phyloP scores from a whole-genome alignment of 768 basidiomycete genomes.

The Ephemerocybe angulata region DNA sequence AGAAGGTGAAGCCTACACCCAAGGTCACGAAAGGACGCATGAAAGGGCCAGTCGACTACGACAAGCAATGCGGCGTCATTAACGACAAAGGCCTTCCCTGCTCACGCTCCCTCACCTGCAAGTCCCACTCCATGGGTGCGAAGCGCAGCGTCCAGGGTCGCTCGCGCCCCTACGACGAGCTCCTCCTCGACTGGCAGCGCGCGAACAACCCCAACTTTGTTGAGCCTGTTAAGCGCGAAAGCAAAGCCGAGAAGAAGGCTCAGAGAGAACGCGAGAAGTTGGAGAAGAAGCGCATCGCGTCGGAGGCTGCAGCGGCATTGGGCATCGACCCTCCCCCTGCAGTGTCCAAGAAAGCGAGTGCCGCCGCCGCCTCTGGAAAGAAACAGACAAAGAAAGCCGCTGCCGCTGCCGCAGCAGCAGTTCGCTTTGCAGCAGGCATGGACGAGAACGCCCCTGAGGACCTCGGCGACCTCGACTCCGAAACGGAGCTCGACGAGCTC shows the following conservation, averaged over 20 bases:
- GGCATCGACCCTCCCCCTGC: slow-evolving; percentile 52
- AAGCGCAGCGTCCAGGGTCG: slow-evolving; percentile 91
- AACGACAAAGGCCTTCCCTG: slow-evolving; percentile 93
- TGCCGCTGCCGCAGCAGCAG: slow-evolving; percentile 47
- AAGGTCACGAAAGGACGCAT: slow-evolving; percentile 76
- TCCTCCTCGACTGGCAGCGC: slow-evolving; percentile 89
- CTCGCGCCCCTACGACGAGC: slow-evolving; percentile 76
- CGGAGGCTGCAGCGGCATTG: slow-evolving; percentile 63
- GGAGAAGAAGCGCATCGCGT: slow-evolving; percentile 73
- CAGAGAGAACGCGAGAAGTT: slow-evolving; percentile 76
- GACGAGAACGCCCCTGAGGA: slow-evolving; percentile 67
- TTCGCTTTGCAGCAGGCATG: slow-evolving; percentile 43
- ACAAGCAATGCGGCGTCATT: slow-evolving; percentile 94
- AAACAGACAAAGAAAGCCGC: slow-evolving; percentile 52
- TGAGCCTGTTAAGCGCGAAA: slow-evolving; percentile 82
- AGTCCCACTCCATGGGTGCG: slow-evolving; percentile 95
- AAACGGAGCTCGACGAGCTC: slow-evolving; percentile 77
- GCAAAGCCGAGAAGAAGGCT: slow-evolving; percentile 85
- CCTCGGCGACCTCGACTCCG: slow-evolving; percentile 77
- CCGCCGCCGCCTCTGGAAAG: slow-evolving; percentile 25
- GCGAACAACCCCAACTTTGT: slow-evolving; percentile 85
- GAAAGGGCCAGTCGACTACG: slow-evolving; percentile 86
- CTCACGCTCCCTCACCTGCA: slow-evolving; percentile 94
- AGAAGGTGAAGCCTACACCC: slow-evolving; percentile 66
- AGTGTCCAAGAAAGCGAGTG: slow-evolving; percentile 32